Conservation (phyloP, 768 basidiomycete species). For the Boletus subcaerulescens region DNA sequence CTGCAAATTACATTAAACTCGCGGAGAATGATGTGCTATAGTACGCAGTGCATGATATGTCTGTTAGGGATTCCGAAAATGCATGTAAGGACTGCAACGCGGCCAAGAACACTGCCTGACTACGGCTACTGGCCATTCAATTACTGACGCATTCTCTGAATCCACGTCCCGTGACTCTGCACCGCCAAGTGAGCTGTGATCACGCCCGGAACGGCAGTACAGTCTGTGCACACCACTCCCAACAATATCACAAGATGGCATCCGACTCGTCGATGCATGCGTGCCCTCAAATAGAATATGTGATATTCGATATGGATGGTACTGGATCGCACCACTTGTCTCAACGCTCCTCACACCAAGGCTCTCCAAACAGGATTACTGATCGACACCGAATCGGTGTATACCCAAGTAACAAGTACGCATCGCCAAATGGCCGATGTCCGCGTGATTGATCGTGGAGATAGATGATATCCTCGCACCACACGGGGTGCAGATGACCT, state of each 20-base stretch:
- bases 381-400: constrained; percentile 75
- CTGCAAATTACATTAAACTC: constrained; percentile 62
- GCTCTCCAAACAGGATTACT: constrained; percentile 50
- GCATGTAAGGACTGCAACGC: too few relatives aligned
- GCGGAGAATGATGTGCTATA: constrained; percentile 56
- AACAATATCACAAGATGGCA: constrained; percentile 7
- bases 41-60: not conserved
- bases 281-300: constrained; percentile 46
- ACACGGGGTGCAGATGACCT: constrained; percentile 77
- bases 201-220: too few relatives aligned
- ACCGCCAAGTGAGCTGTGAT: too few relatives aligned
- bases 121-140: too few relatives aligned
- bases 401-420: constrained; percentile 77
- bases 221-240: too few relatives aligned
- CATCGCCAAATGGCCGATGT: constrained; percentile 1
- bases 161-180: too few relatives aligned
- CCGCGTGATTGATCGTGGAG: not conserved
- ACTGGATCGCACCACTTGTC: constrained; percentile 3
- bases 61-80: too few relatives aligned
- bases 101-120: too few relatives aligned
- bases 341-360: not conserved
- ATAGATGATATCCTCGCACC: constrained; percentile 68
- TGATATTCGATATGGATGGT: constrained; percentile 77
- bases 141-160: too few relatives aligned
- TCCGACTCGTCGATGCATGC: constrained; percentile 1